These are phyloP conservation scores for Hibiscus mutabilis DNA, from an alignment of 345 rosid species.

Conservation along the genomic window DNA sequence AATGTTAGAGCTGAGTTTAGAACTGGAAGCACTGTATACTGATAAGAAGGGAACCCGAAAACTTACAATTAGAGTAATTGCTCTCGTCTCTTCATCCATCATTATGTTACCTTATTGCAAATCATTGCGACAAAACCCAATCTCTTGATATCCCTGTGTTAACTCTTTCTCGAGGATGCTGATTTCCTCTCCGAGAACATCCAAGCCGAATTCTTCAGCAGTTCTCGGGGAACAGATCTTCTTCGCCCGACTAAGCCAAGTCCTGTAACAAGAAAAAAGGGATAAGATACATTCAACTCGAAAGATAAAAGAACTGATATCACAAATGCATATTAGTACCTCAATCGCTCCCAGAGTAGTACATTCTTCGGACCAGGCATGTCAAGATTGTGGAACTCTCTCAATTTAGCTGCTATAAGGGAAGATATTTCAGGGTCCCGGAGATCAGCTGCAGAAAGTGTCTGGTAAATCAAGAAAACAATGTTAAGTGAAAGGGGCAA, in stretches of 20 bases:
- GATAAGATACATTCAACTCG: background rate
- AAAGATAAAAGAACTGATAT: background rate
- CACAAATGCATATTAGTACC: slow-evolving; percentile 27
- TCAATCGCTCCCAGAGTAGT: slow-evolving; percentile 70
- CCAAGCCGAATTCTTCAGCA: slow-evolving; percentile 44
- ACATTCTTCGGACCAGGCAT: slow-evolving; percentile 61
- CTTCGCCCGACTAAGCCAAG: slow-evolving; percentile 56
- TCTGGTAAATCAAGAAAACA: slow-evolving; percentile 35
- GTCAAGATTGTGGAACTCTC: slow-evolving; percentile 77
- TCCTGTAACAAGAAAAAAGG: slow-evolving; percentile 25
- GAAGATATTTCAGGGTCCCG: slow-evolving; percentile 54
- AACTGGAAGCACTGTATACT: no score
- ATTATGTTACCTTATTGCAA: slow-evolving; percentile 88
- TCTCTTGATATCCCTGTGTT: slow-evolving; percentile 33
- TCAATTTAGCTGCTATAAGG: slow-evolving; percentile 60
- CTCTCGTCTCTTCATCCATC: slow-evolving; percentile 74
- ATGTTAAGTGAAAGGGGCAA: background rate
- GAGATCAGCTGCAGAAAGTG: slow-evolving; percentile 82
- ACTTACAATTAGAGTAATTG: slow-evolving; percentile 68
- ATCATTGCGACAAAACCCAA: slow-evolving; percentile 88
- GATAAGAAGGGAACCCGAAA: background rate
- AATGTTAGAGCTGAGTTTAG: no score
- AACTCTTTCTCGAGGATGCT: slow-evolving; percentile 46
- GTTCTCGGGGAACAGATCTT: slow-evolving; percentile 40
- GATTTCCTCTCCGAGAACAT: slow-evolving; percentile 50